Conservation (phyloP, 164 flowering plant genomes). For the Aristolochia fimbriata region DNA sequence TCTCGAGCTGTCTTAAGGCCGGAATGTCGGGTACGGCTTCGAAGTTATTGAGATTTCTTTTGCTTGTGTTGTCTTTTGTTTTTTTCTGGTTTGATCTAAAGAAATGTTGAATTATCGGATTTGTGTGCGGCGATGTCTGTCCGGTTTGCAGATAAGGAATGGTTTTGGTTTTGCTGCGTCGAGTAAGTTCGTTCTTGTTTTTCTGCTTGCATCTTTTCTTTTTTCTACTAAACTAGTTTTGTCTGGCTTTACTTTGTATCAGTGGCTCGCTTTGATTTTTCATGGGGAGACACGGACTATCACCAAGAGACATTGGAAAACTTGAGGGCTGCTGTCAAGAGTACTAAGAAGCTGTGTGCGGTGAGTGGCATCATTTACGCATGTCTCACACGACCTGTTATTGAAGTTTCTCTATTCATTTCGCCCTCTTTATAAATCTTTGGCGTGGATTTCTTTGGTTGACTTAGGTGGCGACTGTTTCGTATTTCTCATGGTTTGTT, state of each 20-base stretch:
- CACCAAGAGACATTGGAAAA: constrained; percentile 89
- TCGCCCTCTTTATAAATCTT: background rate
- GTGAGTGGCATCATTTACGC: constrained; percentile 27
- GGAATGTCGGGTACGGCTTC: constrained; percentile 85
- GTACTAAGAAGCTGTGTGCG: constrained; percentile 84
- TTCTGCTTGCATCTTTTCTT: background rate
- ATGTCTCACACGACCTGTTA: background rate
- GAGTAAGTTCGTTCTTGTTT: background rate
- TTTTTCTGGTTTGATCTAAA: background rate
- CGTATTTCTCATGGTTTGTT: too few relatives aligned
- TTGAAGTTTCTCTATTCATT: background rate
- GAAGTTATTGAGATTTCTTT: background rate
- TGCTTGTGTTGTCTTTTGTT: background rate
- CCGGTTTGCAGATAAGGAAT: background rate
- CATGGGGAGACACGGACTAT: constrained; percentile 71
- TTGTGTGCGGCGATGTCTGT: too few relatives aligned
- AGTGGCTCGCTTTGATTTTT: constrained; percentile 94
- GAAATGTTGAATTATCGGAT: background rate
- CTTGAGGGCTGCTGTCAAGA: constrained; percentile 70
- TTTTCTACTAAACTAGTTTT: background rate
- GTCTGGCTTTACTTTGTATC: constrained; percentile 3
- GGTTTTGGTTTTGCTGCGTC: background rate
- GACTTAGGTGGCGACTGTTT: background rate
- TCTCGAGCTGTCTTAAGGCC: constrained; percentile 70
- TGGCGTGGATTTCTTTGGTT: background rate